Conservation (phyloP, 2,329 filamentous ascomycete species). For the Capronia americana region DNA sequence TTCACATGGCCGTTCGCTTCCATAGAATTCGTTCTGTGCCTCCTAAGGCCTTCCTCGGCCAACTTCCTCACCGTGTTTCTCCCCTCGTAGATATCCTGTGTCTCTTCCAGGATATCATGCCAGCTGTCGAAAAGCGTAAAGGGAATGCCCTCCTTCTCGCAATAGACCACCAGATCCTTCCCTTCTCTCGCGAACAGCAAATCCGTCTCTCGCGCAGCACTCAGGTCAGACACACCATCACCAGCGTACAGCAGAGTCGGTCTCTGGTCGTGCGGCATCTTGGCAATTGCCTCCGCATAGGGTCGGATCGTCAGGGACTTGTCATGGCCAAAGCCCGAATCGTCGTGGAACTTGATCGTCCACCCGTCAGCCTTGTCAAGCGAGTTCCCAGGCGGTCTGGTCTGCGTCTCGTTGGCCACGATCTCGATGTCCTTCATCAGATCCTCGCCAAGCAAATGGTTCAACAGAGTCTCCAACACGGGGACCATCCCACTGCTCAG, state of each 20-base stretch:
- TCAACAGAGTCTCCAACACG: slow-evolving; percentile 82
- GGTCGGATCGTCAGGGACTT: slow-evolving; percentile 91
- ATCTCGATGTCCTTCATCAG: slow-evolving; percentile 78
- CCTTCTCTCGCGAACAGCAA: slow-evolving; percentile 92
- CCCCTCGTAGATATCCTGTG: slow-evolving; percentile 77
- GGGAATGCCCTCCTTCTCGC: slow-evolving; percentile 80
- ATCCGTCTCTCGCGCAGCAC: slow-evolving; percentile 90
- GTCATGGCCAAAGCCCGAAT: slow-evolving; percentile 88
- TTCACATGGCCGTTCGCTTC: slow-evolving; percentile 27
- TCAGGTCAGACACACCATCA: slow-evolving; percentile 91
- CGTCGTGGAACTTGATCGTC: slow-evolving; percentile 84
- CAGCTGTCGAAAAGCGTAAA: slow-evolving; percentile 90
- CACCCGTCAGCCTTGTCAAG: slow-evolving; percentile 84
- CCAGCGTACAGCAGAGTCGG: slow-evolving; percentile 94
- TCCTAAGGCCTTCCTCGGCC: slow-evolving; percentile 53
- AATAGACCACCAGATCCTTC: slow-evolving; percentile 85
- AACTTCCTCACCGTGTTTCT: slow-evolving; percentile 73
- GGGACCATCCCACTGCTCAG: slow-evolving; percentile 92
- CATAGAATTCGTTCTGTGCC: slow-evolving; percentile 37
- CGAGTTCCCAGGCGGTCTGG: slow-evolving; percentile 69
- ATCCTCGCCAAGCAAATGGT: slow-evolving; percentile 79
- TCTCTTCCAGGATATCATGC: slow-evolving; percentile 75
- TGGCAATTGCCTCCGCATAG: slow-evolving; percentile 65
- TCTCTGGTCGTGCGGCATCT: slow-evolving; percentile 69
- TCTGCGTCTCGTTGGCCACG: slow-evolving; percentile 80